These are phyloP conservation scores for Malus orientalis DNA, from an alignment of 306 rosid genomes.

Conservation along the genomic window DNA sequence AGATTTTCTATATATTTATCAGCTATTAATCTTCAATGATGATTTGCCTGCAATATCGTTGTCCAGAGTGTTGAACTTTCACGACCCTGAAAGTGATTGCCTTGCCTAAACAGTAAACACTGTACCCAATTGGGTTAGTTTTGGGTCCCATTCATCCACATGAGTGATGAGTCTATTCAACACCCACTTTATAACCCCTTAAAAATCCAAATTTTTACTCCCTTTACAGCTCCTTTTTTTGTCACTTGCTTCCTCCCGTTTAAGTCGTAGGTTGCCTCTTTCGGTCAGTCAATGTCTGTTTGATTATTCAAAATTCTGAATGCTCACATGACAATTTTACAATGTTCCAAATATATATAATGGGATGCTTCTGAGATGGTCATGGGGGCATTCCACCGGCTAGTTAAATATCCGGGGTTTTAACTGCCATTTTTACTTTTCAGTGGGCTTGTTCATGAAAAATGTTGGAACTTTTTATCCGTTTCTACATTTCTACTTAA, in stretches of 20 bases:
- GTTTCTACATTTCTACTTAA: no score
- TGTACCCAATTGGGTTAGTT: constrained; percentile 16
- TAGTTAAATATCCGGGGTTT: constrained; percentile 27
- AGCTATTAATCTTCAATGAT: constrained; percentile 8
- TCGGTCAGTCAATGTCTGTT: background rate
- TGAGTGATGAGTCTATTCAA: constrained; percentile 32
- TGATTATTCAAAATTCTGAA: constrained; percentile 10
- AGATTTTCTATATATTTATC: background rate
- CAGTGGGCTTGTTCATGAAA: background rate
- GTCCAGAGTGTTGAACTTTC: constrained; percentile 2
- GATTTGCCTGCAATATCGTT: constrained; percentile 8
- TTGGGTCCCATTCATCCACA: constrained; percentile 43
- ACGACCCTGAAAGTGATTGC: constrained; percentile 24
- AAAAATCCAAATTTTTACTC: background rate
- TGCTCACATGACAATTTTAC: no score
- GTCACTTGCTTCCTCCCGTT: background rate
- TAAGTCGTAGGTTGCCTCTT: background rate
- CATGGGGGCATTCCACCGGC: constrained; percentile 20
- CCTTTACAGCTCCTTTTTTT: constrained; percentile 16
- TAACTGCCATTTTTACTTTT: constrained; percentile 10
- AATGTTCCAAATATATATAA: background rate
- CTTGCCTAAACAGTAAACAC: background rate
- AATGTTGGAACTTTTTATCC: background rate
- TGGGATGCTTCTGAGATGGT: constrained; percentile 14
- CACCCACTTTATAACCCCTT: constrained; percentile 22